Conservation (phyloP, 2,329 filamentous ascomycete genomes). For the Coniochaeta hoffmannii region DNA sequence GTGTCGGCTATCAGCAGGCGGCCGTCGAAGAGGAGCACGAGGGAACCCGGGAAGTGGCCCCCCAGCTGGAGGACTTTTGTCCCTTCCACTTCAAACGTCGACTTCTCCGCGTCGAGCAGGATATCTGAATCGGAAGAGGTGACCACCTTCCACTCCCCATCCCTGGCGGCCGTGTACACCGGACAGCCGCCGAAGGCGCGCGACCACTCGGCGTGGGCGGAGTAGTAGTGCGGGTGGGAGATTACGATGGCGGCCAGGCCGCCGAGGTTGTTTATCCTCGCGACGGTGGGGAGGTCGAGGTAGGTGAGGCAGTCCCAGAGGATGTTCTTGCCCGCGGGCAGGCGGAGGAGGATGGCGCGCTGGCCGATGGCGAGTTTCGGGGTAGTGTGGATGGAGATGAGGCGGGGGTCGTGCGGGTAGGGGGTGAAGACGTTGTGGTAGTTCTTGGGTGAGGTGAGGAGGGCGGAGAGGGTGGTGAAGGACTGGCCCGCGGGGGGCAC, state of each 20-base stretch:
- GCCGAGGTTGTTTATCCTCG: conserved; percentile 49
- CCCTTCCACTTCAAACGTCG: conserved; percentile 24
- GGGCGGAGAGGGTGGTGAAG: conserved; percentile 52
- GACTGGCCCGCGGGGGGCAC: conserved; percentile 56
- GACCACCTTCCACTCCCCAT: conserved; percentile 55
- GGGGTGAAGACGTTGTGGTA: conserved; percentile 43
- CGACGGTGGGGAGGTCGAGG: conserved; percentile 57
- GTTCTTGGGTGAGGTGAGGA: conserved; percentile 18
- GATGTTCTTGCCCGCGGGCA: conserved; percentile 55
- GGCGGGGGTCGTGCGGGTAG: conserved; percentile 30
- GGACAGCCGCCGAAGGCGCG: conserved; percentile 55
- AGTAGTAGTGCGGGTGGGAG: conserved; percentile 77
- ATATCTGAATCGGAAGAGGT: conserved; percentile 25
- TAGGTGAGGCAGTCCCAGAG: conserved; percentile 74
- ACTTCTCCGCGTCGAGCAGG: not conserved
- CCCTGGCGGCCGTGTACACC: conserved; percentile 60
- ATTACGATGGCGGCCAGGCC: conserved; percentile 67
- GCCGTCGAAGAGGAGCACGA: conserved; percentile 55
- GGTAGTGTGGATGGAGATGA: conserved; percentile 39
- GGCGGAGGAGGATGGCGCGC: conserved; percentile 61
- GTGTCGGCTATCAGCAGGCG: conserved; percentile 72
- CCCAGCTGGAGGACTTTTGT: conserved; percentile 62
- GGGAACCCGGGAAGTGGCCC: conserved; percentile 72
- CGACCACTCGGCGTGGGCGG: conserved; percentile 69
- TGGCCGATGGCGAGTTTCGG: conserved; percentile 69